A percentile compares a stretch with the other conserved stretches of the same genome.
Conservation (phyloP, 1,284 basidiomycete species). For the Rhodotorula sp. region DNA sequence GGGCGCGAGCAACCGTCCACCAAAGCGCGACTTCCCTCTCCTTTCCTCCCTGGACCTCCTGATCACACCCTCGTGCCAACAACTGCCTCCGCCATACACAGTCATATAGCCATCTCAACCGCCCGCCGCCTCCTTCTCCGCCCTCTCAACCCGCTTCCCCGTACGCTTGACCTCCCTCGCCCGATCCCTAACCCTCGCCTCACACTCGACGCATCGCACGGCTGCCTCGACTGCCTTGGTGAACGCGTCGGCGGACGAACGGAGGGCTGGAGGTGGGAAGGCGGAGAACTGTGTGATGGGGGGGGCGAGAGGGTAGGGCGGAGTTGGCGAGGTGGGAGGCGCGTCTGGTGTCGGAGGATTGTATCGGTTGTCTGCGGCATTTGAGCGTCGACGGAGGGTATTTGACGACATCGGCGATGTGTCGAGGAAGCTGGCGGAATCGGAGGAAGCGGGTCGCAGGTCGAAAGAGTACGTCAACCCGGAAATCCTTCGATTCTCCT, state of each 20-base stretch:
- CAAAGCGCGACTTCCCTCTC: no score
- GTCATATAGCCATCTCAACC: neutral
- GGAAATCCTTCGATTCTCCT: no score
- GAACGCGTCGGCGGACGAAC: constrained; percentile 24
- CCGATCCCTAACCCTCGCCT: constrained; percentile 9
- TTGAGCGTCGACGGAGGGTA: neutral
- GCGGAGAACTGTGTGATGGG: constrained; percentile 39
- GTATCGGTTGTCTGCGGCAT: no score
- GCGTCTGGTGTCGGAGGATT: neutral
- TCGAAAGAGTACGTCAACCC: no score
- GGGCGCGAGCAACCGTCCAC: no score
- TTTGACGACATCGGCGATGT: neutral
- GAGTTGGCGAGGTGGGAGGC: neutral
- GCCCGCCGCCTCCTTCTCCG: neutral
- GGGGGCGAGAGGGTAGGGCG: neutral
- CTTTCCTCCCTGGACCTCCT: neutral
- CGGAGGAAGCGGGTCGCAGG: no score
- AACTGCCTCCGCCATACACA: neutral
- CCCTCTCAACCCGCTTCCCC: constrained; percentile 3
- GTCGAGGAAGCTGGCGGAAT: no score
- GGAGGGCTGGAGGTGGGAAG: constrained; percentile 34
- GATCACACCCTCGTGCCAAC: neutral
- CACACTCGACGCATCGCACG: constrained; percentile 9
- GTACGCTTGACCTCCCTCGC: constrained; percentile 18
- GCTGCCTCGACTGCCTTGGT: neutral